These are phyloP conservation scores for Papiliotrema fonsecae DNA, from an alignment of 1,284 basidiomycete species.

Conservation along the genomic window DNA sequence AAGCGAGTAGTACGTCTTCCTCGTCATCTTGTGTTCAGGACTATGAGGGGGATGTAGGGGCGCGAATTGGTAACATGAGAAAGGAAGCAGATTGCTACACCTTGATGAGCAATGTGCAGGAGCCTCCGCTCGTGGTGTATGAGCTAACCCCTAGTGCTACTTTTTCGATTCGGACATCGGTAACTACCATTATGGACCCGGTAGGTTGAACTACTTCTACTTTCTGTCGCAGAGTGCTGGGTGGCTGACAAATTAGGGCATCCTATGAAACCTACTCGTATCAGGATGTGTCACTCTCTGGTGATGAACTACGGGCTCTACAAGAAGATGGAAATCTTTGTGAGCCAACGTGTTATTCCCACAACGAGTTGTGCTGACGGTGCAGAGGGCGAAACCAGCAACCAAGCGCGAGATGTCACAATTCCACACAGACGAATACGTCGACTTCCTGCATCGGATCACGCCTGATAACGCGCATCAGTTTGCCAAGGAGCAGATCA, in stretches of 20 bases:
- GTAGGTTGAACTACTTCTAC: constrained; percentile 51
- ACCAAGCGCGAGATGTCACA: constrained; percentile 97
- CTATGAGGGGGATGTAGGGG: neutral
- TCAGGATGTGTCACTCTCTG: constrained; percentile 98
- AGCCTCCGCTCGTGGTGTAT: no score
- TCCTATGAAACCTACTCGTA: constrained; percentile 89
- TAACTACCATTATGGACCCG: constrained; percentile 97
- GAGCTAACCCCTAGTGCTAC: constrained; percentile 64
- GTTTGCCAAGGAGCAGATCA: constrained; percentile 91
- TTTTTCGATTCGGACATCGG: constrained; percentile 99
- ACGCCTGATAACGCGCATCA: constrained; percentile 80
- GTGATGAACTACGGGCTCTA: constrained; percentile 99
- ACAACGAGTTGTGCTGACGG: neutral
- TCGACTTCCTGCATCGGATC: constrained; percentile 79
- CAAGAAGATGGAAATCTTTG: constrained; percentile 96
- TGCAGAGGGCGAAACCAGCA: constrained; percentile 94
- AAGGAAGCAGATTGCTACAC: no score
- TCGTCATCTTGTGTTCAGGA: neutral
- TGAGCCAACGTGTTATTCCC: constrained; percentile 50
- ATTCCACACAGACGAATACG: constrained; percentile 91
- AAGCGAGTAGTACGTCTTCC: constrained; percentile 71
- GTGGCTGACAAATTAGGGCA: constrained; percentile 32
- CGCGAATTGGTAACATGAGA: no score
- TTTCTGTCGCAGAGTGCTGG: neutral
- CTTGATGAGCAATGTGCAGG: no score